Conservation (phyloP, 2,329 filamentous ascomycete species). For the Stachybotrys chlorohalonatus region DNA sequence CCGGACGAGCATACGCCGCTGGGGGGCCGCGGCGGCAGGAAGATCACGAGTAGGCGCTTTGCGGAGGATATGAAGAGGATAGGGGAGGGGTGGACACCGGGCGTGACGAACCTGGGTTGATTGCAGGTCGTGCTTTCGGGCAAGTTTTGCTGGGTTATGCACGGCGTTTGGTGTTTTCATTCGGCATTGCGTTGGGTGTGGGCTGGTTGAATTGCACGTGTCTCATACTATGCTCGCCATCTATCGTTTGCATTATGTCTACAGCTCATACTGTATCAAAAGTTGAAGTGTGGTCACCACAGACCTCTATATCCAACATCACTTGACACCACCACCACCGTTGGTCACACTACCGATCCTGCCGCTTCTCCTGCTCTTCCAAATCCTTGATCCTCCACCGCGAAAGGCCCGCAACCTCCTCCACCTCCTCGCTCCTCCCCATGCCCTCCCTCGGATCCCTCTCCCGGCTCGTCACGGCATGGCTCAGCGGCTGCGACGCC, state of each 20-base stretch:
- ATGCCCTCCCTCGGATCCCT: constrained; percentile 16
- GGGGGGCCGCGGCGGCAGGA: constrained; percentile 45
- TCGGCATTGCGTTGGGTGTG: constrained; percentile 3
- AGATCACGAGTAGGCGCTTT: constrained; percentile 77
- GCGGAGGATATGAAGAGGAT: constrained; percentile 75
- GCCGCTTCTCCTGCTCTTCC: constrained; percentile 12
- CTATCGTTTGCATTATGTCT: background rate
- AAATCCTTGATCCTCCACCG: constrained; percentile 26
- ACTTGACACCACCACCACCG: background rate
- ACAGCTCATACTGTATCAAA: background rate
- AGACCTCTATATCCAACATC: background rate
- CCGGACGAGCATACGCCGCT: constrained; percentile 72
- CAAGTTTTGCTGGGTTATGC: constrained; percentile 6
- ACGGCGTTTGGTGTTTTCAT: constrained; percentile 17
- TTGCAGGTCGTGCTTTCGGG: constrained; percentile 4
- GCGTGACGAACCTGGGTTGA: constrained; percentile 49
- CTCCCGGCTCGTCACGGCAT: constrained; percentile 1
- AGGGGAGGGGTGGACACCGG: constrained; percentile 76
- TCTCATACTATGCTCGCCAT: background rate
- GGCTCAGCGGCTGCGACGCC: constrained; percentile 12
- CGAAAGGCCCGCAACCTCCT: constrained; percentile 29
- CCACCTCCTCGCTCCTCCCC: constrained; percentile 23
- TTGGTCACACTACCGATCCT: background rate
- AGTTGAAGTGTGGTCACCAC: too few relatives aligned
- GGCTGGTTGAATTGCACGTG: too few relatives aligned